A percentile compares a stretch with the other conserved stretches of the same genome.
Conservation (phyloP, 495 filamentous ascomycete species). For the Chlorociboria aeruginascens region DNA sequence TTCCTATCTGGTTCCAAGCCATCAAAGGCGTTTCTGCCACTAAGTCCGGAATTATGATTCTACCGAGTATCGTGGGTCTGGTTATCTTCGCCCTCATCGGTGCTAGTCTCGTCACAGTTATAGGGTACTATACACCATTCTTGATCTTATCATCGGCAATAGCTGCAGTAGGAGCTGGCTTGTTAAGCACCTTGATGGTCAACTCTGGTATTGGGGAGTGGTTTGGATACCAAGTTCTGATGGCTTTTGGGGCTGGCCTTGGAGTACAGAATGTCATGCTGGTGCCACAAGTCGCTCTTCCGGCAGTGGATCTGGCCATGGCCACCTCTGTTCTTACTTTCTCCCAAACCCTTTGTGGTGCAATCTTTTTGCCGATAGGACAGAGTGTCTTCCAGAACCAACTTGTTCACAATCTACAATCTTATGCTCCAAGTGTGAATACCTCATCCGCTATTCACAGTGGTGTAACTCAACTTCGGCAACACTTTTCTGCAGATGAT, state of each 20-base stretch:
- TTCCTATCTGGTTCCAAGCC: slow-evolving; percentile 50
- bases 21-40: slow-evolving; percentile 43
- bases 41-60: slow-evolving; percentile 57
- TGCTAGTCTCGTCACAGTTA: slow-evolving; percentile 36
- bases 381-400: background rate
- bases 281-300: slow-evolving; percentile 37
- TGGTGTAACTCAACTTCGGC: background rate
- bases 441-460: background rate
- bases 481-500: background rate
- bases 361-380: background rate
- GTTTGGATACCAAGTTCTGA: slow-evolving; percentile 58
- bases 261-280: slow-evolving; percentile 54
- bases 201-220: slow-evolving; percentile 40
- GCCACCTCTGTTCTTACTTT: background rate
- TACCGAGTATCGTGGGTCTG: slow-evolving; percentile 40
- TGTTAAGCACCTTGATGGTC: slow-evolving; percentile 46
- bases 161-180: slow-evolving; percentile 45
- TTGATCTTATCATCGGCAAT: slow-evolving; percentile 39
- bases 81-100: slow-evolving; percentile 33
- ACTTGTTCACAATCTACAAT: background rate
- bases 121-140: slow-evolving; percentile 58
- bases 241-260: slow-evolving; percentile 53
- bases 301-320: background rate
- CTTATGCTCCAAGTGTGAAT: background rate
- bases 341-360: background rate